Evolutionary conservation across 73 alveolate genomes (phyloP).

Genomic region (Paramecium primaurelia): DNA sequence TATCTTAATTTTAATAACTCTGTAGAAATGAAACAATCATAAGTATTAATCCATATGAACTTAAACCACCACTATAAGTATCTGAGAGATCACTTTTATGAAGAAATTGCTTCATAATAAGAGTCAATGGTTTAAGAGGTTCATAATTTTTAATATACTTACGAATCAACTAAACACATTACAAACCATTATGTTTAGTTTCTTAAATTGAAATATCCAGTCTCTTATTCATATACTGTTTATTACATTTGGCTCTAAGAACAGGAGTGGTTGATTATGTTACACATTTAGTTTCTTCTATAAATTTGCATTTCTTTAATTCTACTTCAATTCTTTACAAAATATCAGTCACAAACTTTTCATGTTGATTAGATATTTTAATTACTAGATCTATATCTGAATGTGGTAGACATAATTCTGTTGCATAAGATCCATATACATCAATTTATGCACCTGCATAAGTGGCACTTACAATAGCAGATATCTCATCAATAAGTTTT

Average conservation of each 20-base stretch:
- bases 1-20: neutral
- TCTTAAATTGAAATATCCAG: conserved; percentile 58
- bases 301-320: conserved; percentile 24
- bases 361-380: conserved; percentile 45
- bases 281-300: conserved; percentile 40
- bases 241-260: conserved; percentile 35
- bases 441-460: conserved; percentile 59
- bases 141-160: conserved; percentile 24
- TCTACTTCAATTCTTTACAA: neutral
- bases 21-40: conserved; percentile 62
- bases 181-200: conserved; percentile 49
- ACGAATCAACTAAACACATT: conserved; percentile 54
- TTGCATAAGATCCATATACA: conserved; percentile 82
- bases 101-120: conserved; percentile 62
- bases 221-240: neutral
- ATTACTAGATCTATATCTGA: conserved; percentile 83
- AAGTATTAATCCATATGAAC: conserved; percentile 65
- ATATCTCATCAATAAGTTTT: conserved; percentile 47
- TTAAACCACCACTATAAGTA: conserved; percentile 71
- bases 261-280: conserved; percentile 63
- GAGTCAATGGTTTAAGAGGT: conserved; percentile 54
- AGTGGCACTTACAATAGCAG: neutral
- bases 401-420: conserved; percentile 83
- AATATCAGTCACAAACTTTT: conserved; percentile 18
- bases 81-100: conserved; percentile 50